phyloP scores from a whole-genome alignment of 495 filamentous ascomycete genomes.

The Penicillium pulvis region DNA sequence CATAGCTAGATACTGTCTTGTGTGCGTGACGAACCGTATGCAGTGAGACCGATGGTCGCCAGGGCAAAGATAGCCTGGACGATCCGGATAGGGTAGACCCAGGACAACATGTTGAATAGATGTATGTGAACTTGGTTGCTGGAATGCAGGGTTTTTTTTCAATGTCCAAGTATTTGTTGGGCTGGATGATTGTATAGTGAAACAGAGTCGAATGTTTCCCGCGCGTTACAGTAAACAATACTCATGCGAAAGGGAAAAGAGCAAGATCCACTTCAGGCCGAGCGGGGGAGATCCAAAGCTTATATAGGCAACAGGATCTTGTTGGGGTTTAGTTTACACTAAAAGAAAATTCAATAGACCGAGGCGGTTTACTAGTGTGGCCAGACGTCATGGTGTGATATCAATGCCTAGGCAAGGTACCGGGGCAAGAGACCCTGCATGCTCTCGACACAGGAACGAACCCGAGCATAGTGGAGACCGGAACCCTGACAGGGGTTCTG shows the following conservation, averaged over 20 bases:
- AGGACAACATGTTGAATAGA: constrained; percentile 24
- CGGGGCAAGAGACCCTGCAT: constrained; percentile 13
- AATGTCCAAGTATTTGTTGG: not conserved
- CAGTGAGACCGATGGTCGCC: constrained; percentile 64
- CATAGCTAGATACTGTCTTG: not conserved
- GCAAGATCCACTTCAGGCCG: constrained; percentile 18
- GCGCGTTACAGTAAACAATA: not conserved
- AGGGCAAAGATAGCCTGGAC: constrained; percentile 61
- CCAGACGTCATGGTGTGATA: constrained; percentile 16
- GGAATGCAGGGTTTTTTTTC: not conserved
- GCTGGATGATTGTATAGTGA: not conserved
- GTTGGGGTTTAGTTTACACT: not conserved
- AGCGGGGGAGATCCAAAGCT: constrained; percentile 10
- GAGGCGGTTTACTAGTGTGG: constrained; percentile 13
- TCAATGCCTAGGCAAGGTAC: not conserved
- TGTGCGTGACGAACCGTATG: constrained; percentile 56
- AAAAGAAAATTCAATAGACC: constrained; percentile 10
- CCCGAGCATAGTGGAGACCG: constrained; percentile 18
- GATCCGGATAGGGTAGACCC: constrained; percentile 55
- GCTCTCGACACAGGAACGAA: constrained; percentile 6
- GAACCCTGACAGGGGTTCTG: constrained; percentile 9
- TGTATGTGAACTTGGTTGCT: not conserved
- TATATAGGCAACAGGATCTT: not conserved
- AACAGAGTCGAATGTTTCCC: not conserved
- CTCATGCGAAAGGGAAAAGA: constrained; percentile 8